phyloP scores from a whole-genome alignment of 306 rosid species.

The Corylus americana region DNA sequence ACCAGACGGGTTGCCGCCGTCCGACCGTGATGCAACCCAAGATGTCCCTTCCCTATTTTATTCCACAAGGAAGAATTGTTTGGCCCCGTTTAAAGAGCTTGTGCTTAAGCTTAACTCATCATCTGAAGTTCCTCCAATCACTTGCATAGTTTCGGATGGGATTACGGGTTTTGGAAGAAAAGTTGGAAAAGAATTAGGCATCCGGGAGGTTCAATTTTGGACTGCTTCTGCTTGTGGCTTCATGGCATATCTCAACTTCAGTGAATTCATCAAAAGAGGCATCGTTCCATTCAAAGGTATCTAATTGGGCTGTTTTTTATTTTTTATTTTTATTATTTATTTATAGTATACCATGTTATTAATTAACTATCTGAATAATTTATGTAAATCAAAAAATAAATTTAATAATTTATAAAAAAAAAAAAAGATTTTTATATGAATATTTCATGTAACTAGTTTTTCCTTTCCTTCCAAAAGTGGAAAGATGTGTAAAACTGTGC shows the following conservation, averaged over 20 bases:
- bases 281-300: constrained; percentile 31
- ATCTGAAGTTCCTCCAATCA: constrained; percentile 17
- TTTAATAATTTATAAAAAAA: too few relatives aligned
- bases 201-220: constrained; percentile 31
- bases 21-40: constrained; percentile 25
- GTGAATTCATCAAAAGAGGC: constrained; percentile 26
- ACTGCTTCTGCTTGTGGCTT: constrained; percentile 40
- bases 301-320: neutral
- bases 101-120: constrained; percentile 17
- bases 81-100: constrained; percentile 31
- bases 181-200: constrained; percentile 25
- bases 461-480: too few relatives aligned
- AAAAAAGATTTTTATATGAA: too few relatives aligned
- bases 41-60: constrained; percentile 16
- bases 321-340: neutral
- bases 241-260: constrained; percentile 20
- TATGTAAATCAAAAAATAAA: too few relatives aligned
- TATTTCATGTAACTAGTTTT: too few relatives aligned
- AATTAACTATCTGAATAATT: too few relatives aligned
- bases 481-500: too few relatives aligned
- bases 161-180: constrained; percentile 20
- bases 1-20: constrained; percentile 31
- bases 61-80: constrained; percentile 19
- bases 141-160: constrained; percentile 28
- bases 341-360: neutral